phyloP scores from a whole-genome alignment of 176 grass and related monocot genomes.

The Oryza brachyantha region DNA sequence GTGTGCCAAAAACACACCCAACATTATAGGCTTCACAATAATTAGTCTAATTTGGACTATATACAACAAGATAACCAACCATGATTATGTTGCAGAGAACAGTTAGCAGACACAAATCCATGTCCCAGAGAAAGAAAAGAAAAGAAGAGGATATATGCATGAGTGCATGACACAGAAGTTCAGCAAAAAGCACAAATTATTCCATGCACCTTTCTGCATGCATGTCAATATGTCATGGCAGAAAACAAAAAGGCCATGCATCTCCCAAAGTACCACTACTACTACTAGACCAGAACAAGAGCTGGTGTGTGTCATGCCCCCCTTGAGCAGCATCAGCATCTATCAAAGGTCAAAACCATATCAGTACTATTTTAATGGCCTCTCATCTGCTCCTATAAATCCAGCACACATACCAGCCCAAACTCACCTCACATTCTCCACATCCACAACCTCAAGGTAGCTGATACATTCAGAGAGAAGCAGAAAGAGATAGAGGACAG shows the following conservation, averaged over 20 bases:
- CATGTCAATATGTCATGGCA: background rate
- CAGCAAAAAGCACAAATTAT: constrained; percentile 8
- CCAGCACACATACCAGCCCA: constrained; percentile 33
- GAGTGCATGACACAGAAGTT: constrained; percentile 10
- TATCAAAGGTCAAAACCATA: constrained; percentile 67
- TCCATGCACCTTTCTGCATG: constrained; percentile 7
- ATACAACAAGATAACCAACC: background rate
- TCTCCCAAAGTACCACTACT: constrained; percentile 11
- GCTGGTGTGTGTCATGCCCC: constrained; percentile 29
- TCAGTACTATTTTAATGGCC: constrained; percentile 27
- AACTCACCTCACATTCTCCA: constrained; percentile 29
- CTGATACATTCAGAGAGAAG: background rate
- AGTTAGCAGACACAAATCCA: constrained; percentile 3
- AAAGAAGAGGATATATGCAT: background rate
- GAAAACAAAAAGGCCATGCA: constrained; percentile 31
- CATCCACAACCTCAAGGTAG: background rate
- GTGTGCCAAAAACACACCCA: background rate
- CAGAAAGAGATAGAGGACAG: background rate
- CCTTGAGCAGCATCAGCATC: constrained; percentile 48
- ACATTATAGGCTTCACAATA: background rate
- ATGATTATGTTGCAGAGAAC: background rate
- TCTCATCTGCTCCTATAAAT: constrained; percentile 50
- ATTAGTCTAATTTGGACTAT: background rate
- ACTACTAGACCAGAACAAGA: constrained; percentile 32
- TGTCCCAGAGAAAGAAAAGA: constrained; percentile 12